Evolutionary conservation across 192 early-diverging fungal species (phyloP), one percentile per base, ranked within the genome.

Genomic region (Ambispora gerdemannii): DNA sequence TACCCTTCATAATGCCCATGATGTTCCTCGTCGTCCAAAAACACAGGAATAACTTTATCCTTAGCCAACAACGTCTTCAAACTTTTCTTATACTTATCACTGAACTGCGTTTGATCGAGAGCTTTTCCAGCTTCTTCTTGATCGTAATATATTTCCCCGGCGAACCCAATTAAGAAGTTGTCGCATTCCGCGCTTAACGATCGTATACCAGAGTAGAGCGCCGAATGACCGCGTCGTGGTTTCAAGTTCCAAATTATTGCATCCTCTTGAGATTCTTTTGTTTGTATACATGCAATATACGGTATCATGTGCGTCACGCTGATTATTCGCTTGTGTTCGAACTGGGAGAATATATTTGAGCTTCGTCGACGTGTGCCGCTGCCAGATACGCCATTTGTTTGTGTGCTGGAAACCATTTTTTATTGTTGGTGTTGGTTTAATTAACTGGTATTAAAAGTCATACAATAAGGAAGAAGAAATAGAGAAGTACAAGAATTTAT

Each of bases 1-100:
- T 95, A 99, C 0, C 97, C 97, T 63, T 97, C 97, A 74, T 99
- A 99, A 77, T 98, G 95, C 47, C 86, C 89, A 52, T 81, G 70
- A 27, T 92, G 88, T 28, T 79, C 81, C 25, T 81, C 74, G 20
- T 91, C 86, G 63, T 89, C 85, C 34, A 98, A 70, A 71, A 93
- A 88, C 25, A 98, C 90, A 2, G 95, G 92, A 13, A 91, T 83
- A 43, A 87, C 83, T 27, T 82, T 83, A 24, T 87, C 75, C 49
- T 82, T 74, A 31, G 75, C 60, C 71, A 75, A 81, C 25, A 93
- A 77, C 35, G 82, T 69, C 34, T 72, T 69, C 43, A 97, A 76
- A 25, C 77, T 77, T 28, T 81, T 70, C 60, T 80, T 80, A 55
- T 87, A 80, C 8, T 82, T 77, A 17, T 80, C 78, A 31, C 75